phyloP scores from a whole-genome alignment of 352 stramenopile genomes.

The Aphanomyces euteiches region DNA sequence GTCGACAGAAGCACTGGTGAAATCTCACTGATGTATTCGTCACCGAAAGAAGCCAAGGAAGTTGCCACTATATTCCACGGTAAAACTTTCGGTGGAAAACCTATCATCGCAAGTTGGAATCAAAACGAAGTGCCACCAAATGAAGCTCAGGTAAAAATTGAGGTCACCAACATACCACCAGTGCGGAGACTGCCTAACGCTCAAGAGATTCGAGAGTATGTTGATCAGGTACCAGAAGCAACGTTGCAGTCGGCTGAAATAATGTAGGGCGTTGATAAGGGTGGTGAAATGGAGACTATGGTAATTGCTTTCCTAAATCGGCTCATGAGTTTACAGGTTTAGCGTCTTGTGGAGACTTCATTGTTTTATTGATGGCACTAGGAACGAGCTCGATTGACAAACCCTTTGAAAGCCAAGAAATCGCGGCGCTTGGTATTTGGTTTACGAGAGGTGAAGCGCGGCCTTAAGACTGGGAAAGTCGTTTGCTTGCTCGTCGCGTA shows the following conservation, averaged over 20 bases:
- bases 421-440: constrained; percentile 86
- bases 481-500: constrained; percentile 86
- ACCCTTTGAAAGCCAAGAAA: constrained; percentile 59
- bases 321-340: constrained; percentile 42
- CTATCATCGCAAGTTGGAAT: constrained; percentile 20
- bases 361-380: constrained; percentile 30
- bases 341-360: constrained; percentile 9
- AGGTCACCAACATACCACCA: constrained; percentile 15
- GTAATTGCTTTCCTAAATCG: constrained; percentile 38
- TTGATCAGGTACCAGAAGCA: constrained; percentile 27
- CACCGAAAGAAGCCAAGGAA: constrained; percentile 18
- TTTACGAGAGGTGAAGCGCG: constrained; percentile 87
- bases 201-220: constrained; percentile 30
- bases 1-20: constrained; percentile 30
- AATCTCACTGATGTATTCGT: background rate
- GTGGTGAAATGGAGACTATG: constrained; percentile 33
- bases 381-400: constrained; percentile 64
- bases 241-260: background rate
- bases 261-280: constrained; percentile 27
- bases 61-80: constrained; percentile 33
- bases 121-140: constrained; percentile 3
- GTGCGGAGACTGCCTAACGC: constrained; percentile 26
- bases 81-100: constrained; percentile 40
- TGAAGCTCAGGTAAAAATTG: constrained; percentile 3
- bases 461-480: constrained; percentile 77